Conservation (phyloP, 495 filamentous ascomycete species). For the Neurospora sp. region DNA sequence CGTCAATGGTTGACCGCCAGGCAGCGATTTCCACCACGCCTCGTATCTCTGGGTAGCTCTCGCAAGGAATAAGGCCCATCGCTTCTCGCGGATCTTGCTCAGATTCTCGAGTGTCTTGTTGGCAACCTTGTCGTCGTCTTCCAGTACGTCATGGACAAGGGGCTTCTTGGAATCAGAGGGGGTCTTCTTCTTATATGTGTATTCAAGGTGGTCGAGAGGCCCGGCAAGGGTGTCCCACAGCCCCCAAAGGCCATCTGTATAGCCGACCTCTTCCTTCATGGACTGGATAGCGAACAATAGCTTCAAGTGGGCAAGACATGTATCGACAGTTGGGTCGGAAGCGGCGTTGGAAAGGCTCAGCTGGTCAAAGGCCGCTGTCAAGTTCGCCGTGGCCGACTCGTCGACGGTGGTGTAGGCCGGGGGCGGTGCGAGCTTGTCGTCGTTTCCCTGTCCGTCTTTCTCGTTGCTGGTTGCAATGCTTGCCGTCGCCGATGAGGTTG, state of each 20-base stretch:
- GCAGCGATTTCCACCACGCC: slow-evolving; percentile 52
- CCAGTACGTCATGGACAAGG: slow-evolving; percentile 3
- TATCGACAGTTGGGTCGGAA: slow-evolving; percentile 22
- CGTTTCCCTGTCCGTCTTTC: neutral
- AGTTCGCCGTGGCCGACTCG: slow-evolving; percentile 6
- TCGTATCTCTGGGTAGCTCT: slow-evolving; percentile 66
- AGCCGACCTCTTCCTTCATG: slow-evolving; percentile 55
- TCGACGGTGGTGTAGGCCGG: slow-evolving; percentile 1
- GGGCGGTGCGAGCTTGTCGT: neutral
- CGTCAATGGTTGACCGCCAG: slow-evolving; percentile 16
- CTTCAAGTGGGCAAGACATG: slow-evolving; percentile 67
- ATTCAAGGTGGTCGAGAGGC: slow-evolving; percentile 14
- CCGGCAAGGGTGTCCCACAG: slow-evolving; percentile 44
- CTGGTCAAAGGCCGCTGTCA: slow-evolving; percentile 33
- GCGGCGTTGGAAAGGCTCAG: slow-evolving; percentile 23
- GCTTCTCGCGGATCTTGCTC: slow-evolving; percentile 58
- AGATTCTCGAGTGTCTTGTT: slow-evolving; percentile 24
- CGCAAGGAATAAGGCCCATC: slow-evolving; percentile 69
- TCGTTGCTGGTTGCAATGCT: neutral
- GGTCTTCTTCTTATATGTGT: slow-evolving; percentile 8
- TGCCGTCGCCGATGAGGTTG: neutral
- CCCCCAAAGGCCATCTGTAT: slow-evolving; percentile 54
- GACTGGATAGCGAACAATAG: slow-evolving; percentile 59
- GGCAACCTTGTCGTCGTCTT: slow-evolving; percentile 14
- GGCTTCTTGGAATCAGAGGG: neutral